Conservation (phyloP, 371 early-diverging fungal genomes). For the Dipsacomyces acuminosporus region DNA sequence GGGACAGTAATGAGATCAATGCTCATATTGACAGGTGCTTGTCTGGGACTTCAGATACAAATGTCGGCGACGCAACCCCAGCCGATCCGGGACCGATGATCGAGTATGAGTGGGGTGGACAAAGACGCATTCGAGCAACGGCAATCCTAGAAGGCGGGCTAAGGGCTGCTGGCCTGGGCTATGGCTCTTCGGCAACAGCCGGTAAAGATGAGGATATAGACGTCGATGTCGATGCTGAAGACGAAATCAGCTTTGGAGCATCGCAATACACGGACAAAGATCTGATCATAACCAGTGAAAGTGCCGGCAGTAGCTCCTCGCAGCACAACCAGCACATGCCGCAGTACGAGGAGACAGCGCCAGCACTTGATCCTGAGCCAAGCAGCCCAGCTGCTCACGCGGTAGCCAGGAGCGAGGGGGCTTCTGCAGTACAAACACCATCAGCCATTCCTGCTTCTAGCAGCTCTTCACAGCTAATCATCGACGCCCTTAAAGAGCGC, state of each 20-base stretch:
- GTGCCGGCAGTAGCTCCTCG: neutral
- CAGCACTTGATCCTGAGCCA: constrained; percentile 7
- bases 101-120: constrained; percentile 83
- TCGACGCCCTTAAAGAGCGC: constrained; percentile 71
- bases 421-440: too few species aligned
- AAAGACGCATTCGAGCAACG: constrained; percentile 73
- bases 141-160: constrained; percentile 81
- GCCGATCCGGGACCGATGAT: constrained; percentile 50
- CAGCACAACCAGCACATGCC: constrained; percentile 6
- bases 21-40: constrained; percentile 29
- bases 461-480: constrained; percentile 57
- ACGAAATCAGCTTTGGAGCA: constrained; percentile 64
- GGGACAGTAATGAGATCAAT: constrained; percentile 32
- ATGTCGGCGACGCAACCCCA: constrained; percentile 1
- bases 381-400: too few species aligned
- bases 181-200: constrained; percentile 55
- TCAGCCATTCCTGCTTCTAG: constrained; percentile 15
- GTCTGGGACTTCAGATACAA: too few species aligned
- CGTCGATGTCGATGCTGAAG: constrained; percentile 75
- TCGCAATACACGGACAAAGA: constrained; percentile 65
- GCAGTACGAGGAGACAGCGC: constrained; percentile 18
- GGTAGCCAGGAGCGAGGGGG: too few species aligned
- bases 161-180: constrained; percentile 49
- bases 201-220: constrained; percentile 67
- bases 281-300: constrained; percentile 7